Evolutionary conservation across 2,329 filamentous ascomycete genomes (phyloP), one percentile per base, ranked within the genome.

Genomic region (Trichoderma cornu-damae): DNA sequence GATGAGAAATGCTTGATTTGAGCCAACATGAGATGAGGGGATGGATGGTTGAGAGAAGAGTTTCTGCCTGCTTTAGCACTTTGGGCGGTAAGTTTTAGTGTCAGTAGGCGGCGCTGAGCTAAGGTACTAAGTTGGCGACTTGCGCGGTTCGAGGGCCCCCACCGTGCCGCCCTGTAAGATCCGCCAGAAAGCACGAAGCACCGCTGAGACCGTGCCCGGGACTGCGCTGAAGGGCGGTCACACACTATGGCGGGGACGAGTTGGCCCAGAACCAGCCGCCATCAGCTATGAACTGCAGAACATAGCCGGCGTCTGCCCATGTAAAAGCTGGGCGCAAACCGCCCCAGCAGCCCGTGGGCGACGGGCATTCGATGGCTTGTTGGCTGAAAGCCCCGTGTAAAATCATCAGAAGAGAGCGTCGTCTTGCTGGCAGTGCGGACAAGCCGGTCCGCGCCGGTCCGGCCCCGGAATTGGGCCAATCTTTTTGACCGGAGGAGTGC

Each of bases 271-370:
- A 9, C 26, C 28, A 9, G 40, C 30, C 51, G 38, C 51, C 46
- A 44, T 9, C 51, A 38, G 32, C 37, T 42, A 24, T n/a, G n/a
- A n/a, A n/a, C n/a, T n/a, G n/a, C n/a, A n/a, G n/a, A n/a, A n/a
- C n/a, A n/a, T 53, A 55, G 52, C 52, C 52, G 52, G 40, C 22
- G 52, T 37, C 52, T 55, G 52, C 42, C 52, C 47, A 28, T 30
- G 38, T 20, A 22, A 37, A 55, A 18, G 30, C 18, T 52, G 49
- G 26, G 38, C 40, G 26, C n/a, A n/a, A n/a, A n/a, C n/a, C n/a
- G n/a, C n/a, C n/a, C n/a, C n/a, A n/a, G n/a, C n/a, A n/a, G n/a
- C n/a, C n/a, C n/a, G n/a, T 44, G 30, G n/a, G 22, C 32, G 30
- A 24, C n/a, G 26, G 47, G 7, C 11, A 14, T 46, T 24, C 7